phyloP scores from a whole-genome alignment of 192 early-diverging fungal species.

The Coemansia sp. region DNA sequence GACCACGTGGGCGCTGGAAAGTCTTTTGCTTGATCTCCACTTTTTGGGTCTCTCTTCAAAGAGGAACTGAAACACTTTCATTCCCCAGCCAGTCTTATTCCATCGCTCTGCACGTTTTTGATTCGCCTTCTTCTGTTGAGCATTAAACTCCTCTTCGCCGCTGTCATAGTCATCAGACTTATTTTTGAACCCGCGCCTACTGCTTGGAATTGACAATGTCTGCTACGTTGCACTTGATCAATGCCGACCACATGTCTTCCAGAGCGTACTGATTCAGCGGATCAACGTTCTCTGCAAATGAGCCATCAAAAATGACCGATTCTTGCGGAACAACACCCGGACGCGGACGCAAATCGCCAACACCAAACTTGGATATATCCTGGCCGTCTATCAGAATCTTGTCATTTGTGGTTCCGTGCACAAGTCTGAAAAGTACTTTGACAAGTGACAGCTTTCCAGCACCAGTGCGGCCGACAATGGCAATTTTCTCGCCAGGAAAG shows the following conservation, averaged over 20 bases:
- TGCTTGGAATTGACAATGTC: not conserved
- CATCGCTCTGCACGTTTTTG: conserved; percentile 4
- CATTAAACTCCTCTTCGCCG: not conserved
- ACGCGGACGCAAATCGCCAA: conserved; percentile 60
- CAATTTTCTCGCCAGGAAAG: conserved; percentile 60
- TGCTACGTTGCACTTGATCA: conserved; percentile 24
- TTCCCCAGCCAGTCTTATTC: conserved; percentile 9
- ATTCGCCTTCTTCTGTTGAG: not conserved
- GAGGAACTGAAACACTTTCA: conserved; percentile 5
- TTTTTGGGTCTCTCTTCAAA: not conserved
- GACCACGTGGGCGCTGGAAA: not conserved
- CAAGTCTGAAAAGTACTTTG: conserved; percentile 58
- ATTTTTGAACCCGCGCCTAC: not conserved
- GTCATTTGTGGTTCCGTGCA: conserved; percentile 56
- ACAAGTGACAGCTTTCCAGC: conserved; percentile 65
- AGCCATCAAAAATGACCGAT: conserved; percentile 62
- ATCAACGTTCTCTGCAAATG: conserved; percentile 66
- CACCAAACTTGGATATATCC: conserved; percentile 68
- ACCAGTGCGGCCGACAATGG: conserved; percentile 58
- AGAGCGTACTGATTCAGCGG: conserved; percentile 51
- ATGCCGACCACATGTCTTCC: conserved; percentile 17
- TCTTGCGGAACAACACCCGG: conserved; percentile 64
- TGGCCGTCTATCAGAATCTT: conserved; percentile 75
- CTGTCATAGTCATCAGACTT: not conserved
- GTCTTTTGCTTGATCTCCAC: not conserved